Base-by-base conservation (phyloP, 2,329 filamentous ascomycete species). In the Parafenestella ontariensis region DNA sequence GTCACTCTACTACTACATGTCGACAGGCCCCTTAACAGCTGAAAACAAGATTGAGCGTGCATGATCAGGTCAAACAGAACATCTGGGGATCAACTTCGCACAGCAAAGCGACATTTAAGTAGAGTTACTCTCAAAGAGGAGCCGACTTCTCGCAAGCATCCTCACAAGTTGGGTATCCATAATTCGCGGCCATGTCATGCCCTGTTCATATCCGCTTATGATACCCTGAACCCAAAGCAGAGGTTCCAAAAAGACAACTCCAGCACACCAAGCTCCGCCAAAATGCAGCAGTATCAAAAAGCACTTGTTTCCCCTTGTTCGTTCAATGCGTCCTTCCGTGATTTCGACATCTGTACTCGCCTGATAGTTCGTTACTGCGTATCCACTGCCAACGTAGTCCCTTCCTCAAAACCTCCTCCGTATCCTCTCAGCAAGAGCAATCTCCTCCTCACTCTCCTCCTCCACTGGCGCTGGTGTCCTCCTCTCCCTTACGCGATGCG, bases 401-500 rank as follows among this genome's bases (percentile, higher is more conserved):
- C 9, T 26, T n/a, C 20, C 40, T 54, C 50, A 69, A 41, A 68
- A 68, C 36, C 69, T 64, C 46, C 69, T 57, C 41, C 68, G 58
- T 23, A 69, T 59, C 56, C 71, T 62, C 47, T 74, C 68, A 17
- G 62, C 68, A 26, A 72, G 49, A 37, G 51, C 59, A 40, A 53
- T 46, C 43, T 69, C 66, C 40, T 58, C 65, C 41, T 76, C 74
- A 33, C 60, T 64, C 59, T 79, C 82, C 66, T 88, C 86, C 36
- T 85, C 83, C 56, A 92, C 89, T 5, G 86, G 84, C 13, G 89
- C 89, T 1, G 89, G 89, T 18, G 89, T 91, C 54, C 87, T 82
- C 61, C 89, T 81, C 76, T 91, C 87, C 59, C 83, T 85, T 65
- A 86, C 83, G 68, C 87, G 80, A 80, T 89, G 90, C 37, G 85